phyloP scores from a whole-genome alignment of 2,329 filamentous ascomycete genomes.

The Colletotrichum lupini region DNA sequence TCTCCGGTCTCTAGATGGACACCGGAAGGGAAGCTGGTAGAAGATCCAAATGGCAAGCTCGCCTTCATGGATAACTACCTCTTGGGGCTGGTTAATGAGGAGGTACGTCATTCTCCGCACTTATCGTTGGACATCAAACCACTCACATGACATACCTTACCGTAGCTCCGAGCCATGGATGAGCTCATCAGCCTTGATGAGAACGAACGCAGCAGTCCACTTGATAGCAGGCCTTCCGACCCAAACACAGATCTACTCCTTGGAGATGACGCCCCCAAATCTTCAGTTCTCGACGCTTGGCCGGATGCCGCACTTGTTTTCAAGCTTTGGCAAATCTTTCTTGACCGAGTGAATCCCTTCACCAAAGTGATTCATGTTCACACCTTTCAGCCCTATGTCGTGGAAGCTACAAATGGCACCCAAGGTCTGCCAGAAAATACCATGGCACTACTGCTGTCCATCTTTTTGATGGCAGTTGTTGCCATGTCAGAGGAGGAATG shows the following conservation, averaged over 20 bases:
- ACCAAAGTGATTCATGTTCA: neutral
- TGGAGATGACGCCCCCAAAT: neutral
- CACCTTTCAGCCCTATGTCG: neutral
- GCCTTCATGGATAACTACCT: neutral
- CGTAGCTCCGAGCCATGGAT: neutral
- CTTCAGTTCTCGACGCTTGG: neutral
- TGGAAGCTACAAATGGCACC: neutral
- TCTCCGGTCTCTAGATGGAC: neutral
- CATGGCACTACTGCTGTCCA: neutral
- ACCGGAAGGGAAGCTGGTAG: neutral
- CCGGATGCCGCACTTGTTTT: neutral
- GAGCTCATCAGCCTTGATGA: neutral
- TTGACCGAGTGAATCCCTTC: neutral
- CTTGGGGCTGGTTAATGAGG: neutral
- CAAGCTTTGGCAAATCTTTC: neutral
- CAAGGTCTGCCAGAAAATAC: neutral
- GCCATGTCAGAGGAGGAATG: neutral
- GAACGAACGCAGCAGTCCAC: neutral
- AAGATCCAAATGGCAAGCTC: neutral
- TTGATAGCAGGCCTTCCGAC: neutral
- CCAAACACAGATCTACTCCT: neutral
- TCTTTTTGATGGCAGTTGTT: neutral
- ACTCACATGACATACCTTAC: neutral
- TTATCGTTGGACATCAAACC: neutral
- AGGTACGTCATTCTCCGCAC: neutral